These are phyloP conservation scores for Ustilago xerochloae DNA, from an alignment of 1,284 basidiomycete species.

Conservation along the genomic window DNA sequence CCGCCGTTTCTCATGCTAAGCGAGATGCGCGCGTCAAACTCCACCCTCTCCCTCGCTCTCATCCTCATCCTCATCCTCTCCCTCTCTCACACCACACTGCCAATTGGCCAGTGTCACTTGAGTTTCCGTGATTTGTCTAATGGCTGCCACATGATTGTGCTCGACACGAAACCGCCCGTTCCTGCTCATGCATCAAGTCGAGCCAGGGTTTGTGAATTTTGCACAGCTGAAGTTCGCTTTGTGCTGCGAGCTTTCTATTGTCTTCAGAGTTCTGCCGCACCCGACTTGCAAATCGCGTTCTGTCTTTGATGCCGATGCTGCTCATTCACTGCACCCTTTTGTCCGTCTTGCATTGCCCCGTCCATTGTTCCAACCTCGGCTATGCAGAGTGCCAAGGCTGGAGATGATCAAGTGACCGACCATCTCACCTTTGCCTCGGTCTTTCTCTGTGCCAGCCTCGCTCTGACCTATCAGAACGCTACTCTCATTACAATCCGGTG, in stretches of 20 bases:
- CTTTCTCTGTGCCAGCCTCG: not conserved
- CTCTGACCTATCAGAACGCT: not conserved
- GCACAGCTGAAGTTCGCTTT: no score
- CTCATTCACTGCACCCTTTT: not conserved
- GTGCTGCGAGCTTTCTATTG: no score
- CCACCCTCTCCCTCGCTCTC: not conserved
- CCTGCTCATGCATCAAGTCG: no score
- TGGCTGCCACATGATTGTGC: no score
- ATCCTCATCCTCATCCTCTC: not conserved
- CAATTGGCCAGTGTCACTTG: conserved; percentile 4
- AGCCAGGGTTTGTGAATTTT: no score
- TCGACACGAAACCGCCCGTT: no score
- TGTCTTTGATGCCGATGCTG: no score
- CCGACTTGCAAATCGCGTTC: not conserved
- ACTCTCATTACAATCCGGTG: no score
- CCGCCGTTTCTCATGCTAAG: not conserved
- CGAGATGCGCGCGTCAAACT: conserved; percentile 20
- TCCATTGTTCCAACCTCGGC: not conserved
- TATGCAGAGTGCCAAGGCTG: not conserved
- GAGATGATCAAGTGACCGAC: conserved; percentile 2
- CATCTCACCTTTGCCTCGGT: not conserved
- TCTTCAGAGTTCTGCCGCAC: not conserved
- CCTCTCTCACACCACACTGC: not conserved
- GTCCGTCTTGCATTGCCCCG: not conserved
- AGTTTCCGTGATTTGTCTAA: no score